Evolutionary conservation across 345 rosid species (phyloP), one percentile per base, ranked within the genome.

Genomic region (Aethionema arabicum): DNA sequence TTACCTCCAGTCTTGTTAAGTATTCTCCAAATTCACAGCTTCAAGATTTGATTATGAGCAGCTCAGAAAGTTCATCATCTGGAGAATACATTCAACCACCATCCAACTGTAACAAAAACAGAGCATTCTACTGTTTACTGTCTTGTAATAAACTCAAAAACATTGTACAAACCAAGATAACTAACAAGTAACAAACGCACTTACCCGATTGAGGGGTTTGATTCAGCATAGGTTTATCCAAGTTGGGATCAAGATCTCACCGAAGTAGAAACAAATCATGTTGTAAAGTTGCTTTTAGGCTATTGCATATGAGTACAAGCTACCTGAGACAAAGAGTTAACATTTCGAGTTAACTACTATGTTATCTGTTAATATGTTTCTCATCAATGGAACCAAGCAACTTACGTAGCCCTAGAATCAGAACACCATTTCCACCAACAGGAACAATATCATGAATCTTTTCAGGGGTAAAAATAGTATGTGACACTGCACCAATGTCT

Each of bases 321-420:
- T 86, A 73, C 88, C 93, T 84, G 87, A 56, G 49, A 32, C 66
- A 61, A 35, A 61, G 59, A 44, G 29, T 62, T 46, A 27, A 40
- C 31, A 36, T 35, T 48, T 61, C 12, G 8, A 27, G 47, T 38
- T 29, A 59, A 52, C 0, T 4, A 8, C 13, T 44, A 5, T 56
- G 45, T 8, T 41, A 15, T 56, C 16, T 55, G 16, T 8, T 0
- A 35, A 52, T 21, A 15, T 47, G 51, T 61, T 48, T 58, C 56
- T 59, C 44, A 60, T 57, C 40, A 67, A 56, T 59, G 32, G 4
- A 32, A 55, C 3, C 66, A 39, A 62, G 9, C 39, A 65, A 10
- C 63, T 77, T 74, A 89, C 96, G 85, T 79, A 77, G 75, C 65
- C 87, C 96, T 43, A 89, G 95, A 63, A 83, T 69, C 76, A 89